Conservation (phyloP, 225 moss, liverwort and hornwort genomes). For the Physcomitrellopsis africana region DNA sequence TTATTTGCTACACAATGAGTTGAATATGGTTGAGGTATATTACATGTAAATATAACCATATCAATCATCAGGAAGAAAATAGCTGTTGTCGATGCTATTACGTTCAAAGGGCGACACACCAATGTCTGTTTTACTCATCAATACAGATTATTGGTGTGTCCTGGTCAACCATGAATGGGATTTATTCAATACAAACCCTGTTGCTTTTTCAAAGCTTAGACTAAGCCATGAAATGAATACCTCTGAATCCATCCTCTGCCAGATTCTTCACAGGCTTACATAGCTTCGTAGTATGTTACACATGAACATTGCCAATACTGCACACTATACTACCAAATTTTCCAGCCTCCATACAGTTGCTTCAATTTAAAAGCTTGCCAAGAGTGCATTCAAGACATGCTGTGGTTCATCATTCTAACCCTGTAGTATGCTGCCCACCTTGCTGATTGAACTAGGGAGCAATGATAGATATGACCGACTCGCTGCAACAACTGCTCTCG, state of each 20-base stretch:
- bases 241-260: background rate
- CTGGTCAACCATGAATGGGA: too few species aligned
- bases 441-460: background rate
- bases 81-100: too few species aligned
- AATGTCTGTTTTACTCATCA: too few species aligned
- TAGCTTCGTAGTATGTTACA: background rate
- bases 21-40: too few species aligned
- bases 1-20: too few species aligned
- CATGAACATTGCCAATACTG: background rate
- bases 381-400: too few species aligned
- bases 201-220: background rate
- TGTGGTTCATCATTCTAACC: background rate
- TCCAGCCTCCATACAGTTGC: constrained; percentile 16
- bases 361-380: constrained; percentile 1
- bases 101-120: too few species aligned
- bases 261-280: constrained; percentile 20
- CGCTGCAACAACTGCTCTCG: background rate
- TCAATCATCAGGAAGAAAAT: too few species aligned
- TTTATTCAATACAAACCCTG: background rate
- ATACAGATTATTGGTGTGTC: too few species aligned
- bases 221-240: background rate
- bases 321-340: constrained; percentile 23
- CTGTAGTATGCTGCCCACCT: background rate
- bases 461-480: background rate
- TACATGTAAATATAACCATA: too few species aligned